A percentile compares a stretch with the other conserved stretches of the same genome.
Conservation (phyloP, 176 grass and related monocot genomes). For the Leersia perrieri region DNA sequence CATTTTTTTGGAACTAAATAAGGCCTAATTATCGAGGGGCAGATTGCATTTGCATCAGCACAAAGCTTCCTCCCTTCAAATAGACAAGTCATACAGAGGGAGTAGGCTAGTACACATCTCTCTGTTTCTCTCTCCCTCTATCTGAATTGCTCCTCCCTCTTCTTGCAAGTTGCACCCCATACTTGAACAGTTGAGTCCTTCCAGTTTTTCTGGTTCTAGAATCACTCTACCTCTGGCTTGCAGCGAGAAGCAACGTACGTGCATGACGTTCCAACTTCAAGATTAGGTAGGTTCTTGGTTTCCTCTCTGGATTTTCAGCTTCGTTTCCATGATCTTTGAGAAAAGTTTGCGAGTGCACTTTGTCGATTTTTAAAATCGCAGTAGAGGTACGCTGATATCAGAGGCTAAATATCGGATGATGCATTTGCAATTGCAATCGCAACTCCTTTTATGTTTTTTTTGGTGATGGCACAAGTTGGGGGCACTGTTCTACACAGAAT, state of each 20-base stretch:
- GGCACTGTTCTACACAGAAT: conserved; percentile 9
- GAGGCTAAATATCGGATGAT: conserved; percentile 12
- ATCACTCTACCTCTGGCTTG: not conserved
- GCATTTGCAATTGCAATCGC: conserved; percentile 26
- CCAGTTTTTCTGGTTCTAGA: not conserved
- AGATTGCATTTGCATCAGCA: conserved; percentile 25
- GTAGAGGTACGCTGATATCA: not conserved
- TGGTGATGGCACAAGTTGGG: conserved; percentile 25
- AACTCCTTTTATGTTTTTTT: conserved; percentile 6
- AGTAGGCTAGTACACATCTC: not conserved
- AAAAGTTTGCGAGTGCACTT: not conserved
- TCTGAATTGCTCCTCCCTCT: not conserved
- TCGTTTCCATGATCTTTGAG: conserved; percentile 14
- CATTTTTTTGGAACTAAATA: no score
- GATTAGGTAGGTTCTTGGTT: conserved; percentile 32
- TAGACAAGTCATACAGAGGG: conserved; percentile 9
- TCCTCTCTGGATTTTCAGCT: not conserved
- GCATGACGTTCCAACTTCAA: not conserved
- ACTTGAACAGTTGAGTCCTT: conserved; percentile 34
- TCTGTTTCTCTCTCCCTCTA: not conserved
- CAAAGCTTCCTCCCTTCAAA: conserved; percentile 37
- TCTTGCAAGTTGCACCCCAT: conserved; percentile 6
- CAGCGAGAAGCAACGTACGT: conserved; percentile 4
- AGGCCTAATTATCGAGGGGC: conserved; percentile 34
- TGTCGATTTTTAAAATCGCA: not conserved